phyloP scores from a whole-genome alignment of 257 asterid genomes.

The Nicotiana otophora region DNA sequence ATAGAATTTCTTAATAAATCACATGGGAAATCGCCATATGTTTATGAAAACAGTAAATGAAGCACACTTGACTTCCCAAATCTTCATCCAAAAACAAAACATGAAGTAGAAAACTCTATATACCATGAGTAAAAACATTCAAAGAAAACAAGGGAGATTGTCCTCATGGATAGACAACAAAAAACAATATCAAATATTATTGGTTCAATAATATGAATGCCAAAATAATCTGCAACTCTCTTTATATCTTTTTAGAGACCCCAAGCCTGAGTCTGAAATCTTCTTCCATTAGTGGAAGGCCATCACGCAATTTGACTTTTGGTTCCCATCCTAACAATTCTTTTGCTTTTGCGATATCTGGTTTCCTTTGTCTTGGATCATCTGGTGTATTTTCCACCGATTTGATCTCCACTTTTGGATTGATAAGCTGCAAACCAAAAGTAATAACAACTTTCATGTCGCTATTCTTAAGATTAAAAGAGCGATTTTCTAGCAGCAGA shows the following conservation, averaged over 20 bases:
- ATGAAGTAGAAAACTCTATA: not conserved
- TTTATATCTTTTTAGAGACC: constrained; percentile 34
- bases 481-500: not conserved
- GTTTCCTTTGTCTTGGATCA: constrained; percentile 92
- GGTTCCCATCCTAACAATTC: constrained; percentile 92
- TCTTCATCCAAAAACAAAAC: not conserved
- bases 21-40: not conserved
- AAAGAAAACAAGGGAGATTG: not conserved
- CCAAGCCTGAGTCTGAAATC: constrained; percentile 83
- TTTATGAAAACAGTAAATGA: not conserved
- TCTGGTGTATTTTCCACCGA: constrained; percentile 93
- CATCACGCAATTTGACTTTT: constrained; percentile 62
- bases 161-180: not conserved
- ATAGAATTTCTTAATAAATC: not conserved
- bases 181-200: not conserved
- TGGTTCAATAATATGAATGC: not conserved
- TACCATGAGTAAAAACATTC: not conserved
- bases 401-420: constrained; percentile 60
- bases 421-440: constrained; percentile 51
- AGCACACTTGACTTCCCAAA: not conserved
- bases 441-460: not conserved
- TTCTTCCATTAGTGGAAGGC: constrained; percentile 92
- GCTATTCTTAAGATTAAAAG: not conserved
- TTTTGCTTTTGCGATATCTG: constrained; percentile 83
- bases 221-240: not conserved